Conservation (phyloP, 2,329 filamentous ascomycete species). For the Trichocomaceae sp. region DNA sequence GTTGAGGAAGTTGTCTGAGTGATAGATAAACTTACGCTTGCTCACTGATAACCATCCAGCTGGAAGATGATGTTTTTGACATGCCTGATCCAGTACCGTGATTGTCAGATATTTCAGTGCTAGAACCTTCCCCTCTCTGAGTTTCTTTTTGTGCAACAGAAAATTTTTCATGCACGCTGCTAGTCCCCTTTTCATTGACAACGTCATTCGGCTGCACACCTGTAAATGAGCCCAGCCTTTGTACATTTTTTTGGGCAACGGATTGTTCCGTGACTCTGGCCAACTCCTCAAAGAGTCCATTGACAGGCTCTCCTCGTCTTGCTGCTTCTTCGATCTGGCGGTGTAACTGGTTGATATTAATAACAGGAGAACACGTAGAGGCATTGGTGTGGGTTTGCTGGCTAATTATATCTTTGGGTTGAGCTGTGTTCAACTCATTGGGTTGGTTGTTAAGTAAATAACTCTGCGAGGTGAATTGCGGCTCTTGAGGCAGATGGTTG, state of each 20-base stretch:
- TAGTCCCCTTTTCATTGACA: neutral
- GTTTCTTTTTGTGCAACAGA: neutral
- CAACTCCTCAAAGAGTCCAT: constrained; percentile 25
- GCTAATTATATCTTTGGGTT: neutral
- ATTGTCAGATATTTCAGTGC: neutral
- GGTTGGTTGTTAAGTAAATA: neutral
- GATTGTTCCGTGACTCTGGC: constrained; percentile 13
- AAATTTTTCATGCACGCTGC: neutral
- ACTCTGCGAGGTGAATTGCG: neutral
- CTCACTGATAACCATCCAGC: neutral
- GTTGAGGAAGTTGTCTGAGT: neutral
- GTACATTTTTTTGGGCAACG: neutral
- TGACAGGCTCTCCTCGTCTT: constrained; percentile 23
- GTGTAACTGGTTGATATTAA: constrained; percentile 18
- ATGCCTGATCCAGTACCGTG: neutral
- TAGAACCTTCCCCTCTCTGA: neutral
- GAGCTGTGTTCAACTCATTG: neutral
- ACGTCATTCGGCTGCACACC: neutral
- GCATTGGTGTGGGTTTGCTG: neutral
- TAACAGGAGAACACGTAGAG: neutral
- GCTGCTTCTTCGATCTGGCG: constrained; percentile 26
- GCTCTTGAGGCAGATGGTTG: neutral
- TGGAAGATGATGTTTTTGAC: neutral
- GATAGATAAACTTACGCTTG: neutral
- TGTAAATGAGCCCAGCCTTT: neutral